These are phyloP conservation scores for Corrigiola litoralis DNA, from an alignment of 179 eudicot genomes.

Conservation along the genomic window DNA sequence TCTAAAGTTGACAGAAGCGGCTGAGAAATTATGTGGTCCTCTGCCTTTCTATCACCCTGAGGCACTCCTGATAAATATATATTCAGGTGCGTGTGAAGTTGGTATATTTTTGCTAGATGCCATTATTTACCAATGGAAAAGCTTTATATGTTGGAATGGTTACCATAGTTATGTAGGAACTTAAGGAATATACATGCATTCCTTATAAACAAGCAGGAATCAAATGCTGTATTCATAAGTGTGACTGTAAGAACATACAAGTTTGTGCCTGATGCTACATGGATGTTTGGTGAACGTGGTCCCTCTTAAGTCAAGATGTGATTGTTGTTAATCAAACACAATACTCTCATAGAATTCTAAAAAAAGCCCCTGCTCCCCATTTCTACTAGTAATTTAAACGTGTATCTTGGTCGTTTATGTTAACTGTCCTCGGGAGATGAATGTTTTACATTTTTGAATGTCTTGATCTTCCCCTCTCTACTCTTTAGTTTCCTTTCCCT, in stretches of 20 bases:
- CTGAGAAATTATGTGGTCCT: conserved; percentile 55
- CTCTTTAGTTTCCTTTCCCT: no score
- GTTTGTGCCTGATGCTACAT: not conserved
- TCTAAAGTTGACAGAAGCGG: conserved; percentile 46
- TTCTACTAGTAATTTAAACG: not conserved
- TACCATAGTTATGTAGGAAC: not conserved
- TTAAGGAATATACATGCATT: not conserved
- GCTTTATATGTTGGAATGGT: not conserved
- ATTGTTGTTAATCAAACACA: not conserved
- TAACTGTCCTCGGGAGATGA: not conserved
- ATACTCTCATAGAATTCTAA: not conserved
- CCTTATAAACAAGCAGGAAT: no score
- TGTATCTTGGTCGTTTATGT: not conserved
- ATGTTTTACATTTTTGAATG: not conserved
- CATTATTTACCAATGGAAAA: not conserved
- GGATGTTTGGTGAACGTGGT: not conserved
- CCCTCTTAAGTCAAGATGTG: not conserved
- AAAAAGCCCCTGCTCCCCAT: not conserved
- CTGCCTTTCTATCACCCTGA: conserved; percentile 72
- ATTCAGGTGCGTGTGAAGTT: conserved; percentile 50
- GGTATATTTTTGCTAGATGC: not conserved
- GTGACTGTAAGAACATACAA: not conserved
- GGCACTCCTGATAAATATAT: conserved; percentile 64
- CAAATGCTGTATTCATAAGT: no score
- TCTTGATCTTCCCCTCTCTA: not conserved